These are phyloP conservation scores for Pseudocercospora musae DNA, from an alignment of 2,329 filamentous ascomycete genomes.

Conservation along the genomic window DNA sequence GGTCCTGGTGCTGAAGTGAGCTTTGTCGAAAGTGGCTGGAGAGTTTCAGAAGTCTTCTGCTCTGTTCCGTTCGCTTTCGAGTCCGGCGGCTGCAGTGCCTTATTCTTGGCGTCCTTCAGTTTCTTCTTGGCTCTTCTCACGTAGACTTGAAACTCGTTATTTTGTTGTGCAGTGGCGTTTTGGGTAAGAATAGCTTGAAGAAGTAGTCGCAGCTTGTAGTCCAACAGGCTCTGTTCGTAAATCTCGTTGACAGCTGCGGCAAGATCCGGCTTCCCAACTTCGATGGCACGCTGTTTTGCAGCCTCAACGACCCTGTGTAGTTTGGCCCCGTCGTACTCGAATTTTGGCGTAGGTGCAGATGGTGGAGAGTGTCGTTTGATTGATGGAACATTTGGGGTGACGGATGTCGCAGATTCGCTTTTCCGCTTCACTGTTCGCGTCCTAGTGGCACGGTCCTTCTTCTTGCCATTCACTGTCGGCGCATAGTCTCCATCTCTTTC, in stretches of 20 bases:
- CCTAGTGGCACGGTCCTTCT: conserved; percentile 27
- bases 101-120: conserved; percentile 31
- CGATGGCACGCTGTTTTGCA: conserved; percentile 41
- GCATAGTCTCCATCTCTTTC: conserved; percentile 49
- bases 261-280: conserved; percentile 37
- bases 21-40: conserved; percentile 20
- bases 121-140: conserved; percentile 45
- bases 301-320: conserved; percentile 39
- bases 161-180: conserved; percentile 40
- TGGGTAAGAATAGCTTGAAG: conserved; percentile 45
- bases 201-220: conserved; percentile 38
- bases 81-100: conserved; percentile 36
- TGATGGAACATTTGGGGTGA: conserved; percentile 15
- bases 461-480: conserved; percentile 36
- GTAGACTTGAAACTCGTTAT: conserved; percentile 40
- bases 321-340: conserved; percentile 26
- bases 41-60: conserved; percentile 23
- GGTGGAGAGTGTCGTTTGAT: conserved; percentile 2
- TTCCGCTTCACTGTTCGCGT: conserved; percentile 25
- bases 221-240: conserved; percentile 40
- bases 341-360: conserved; percentile 12
- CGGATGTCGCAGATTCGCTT: conserved; percentile 24
- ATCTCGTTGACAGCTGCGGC: conserved; percentile 44
- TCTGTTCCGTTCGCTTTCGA: conserved; percentile 27
- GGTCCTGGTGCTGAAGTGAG: conserved; percentile 17